Evolutionary conservation across 2,329 filamentous ascomycete genomes (phyloP), one percentile per base, ranked within the genome.

Genomic region (Calonectria henricotiae): DNA sequence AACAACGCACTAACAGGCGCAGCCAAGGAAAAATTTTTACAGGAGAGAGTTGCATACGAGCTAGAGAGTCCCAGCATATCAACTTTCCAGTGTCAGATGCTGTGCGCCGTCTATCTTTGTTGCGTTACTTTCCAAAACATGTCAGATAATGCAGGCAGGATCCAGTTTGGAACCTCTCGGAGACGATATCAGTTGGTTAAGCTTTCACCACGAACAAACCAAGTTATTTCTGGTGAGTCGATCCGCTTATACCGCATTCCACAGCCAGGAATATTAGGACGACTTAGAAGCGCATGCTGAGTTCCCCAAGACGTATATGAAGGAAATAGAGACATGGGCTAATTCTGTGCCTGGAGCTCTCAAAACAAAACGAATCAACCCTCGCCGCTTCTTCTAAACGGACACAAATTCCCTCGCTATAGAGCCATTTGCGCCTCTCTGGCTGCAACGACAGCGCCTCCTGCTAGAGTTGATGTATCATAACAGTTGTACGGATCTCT

Each of bases 51-150:
- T 20, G 20, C 73, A 87, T n/a, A n/a, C n/a, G n/a, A 87, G 60
- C 77, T 86, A 15, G 86, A 88, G 73, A 84, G 81, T 44, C 86
- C 85, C 0, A 82, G 84, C 0, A 80, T 87, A 15, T 79, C 79
- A 7, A 87, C 86, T 0, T 74, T 88, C 3, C 87, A 89, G 73
- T 85, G 85, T 63, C 82, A 87, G 43, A 76, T 86, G 1, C 80
- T 86, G n/a, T 84, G 80, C n/a, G 77, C 78, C 25, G 71, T 85
- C 5, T 89, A 87, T 74, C 82, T 88, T 2, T 85, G 82, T 71
- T 83, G 82, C 64, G 86, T 82, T 0, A 85, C 84, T 0, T 86
- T 85, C 68, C 83, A 84, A 58, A 88, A 88, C 71, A 86, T 84
- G 79, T 82, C 84, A 0, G 80, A 87, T 65, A 81, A 77, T 58